phyloP scores from a whole-genome alignment of 257 asterid species.

The Solanum chiquidenum region DNA sequence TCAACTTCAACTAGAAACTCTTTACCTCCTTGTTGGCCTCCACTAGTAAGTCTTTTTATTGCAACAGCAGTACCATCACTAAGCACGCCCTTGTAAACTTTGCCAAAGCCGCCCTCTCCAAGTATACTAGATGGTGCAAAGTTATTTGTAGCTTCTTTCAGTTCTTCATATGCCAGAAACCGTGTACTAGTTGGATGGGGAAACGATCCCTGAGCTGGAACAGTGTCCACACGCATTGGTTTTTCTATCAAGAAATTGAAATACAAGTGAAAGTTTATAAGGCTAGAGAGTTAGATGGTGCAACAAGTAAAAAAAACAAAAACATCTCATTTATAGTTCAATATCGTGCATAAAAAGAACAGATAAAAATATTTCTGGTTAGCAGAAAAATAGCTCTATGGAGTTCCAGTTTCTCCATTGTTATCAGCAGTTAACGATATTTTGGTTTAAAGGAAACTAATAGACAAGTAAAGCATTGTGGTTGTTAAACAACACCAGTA shows the following conservation, averaged over 20 bases:
- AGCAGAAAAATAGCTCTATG: neutral
- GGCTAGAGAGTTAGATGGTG: neutral
- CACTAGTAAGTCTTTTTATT: slow-evolving; percentile 75
- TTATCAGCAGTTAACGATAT: neutral
- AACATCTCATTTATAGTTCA: neutral
- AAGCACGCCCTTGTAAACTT: slow-evolving; percentile 79
- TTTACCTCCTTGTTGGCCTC: slow-evolving; percentile 96
- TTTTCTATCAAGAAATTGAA: slow-evolving; percentile 30
- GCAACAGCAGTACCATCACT: slow-evolving; percentile 94
- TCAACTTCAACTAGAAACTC: slow-evolving; percentile 94
- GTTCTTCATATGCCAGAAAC: slow-evolving; percentile 69
- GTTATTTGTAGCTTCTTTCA: slow-evolving; percentile 84
- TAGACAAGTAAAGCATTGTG: neutral
- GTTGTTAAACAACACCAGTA: neutral
- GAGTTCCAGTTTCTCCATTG: neutral
- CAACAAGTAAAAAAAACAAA: neutral
- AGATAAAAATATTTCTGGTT: neutral
- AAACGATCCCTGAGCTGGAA: slow-evolving; percentile 51
- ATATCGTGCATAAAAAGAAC: neutral
- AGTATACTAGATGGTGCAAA: slow-evolving; percentile 66
- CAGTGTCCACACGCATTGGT: slow-evolving; percentile 31
- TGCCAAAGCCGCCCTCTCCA: slow-evolving; percentile 97
- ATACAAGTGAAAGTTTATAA: neutral
- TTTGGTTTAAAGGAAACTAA: neutral
- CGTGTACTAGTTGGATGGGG: slow-evolving; percentile 83